These are phyloP conservation scores for Neurospora sp. DNA, from an alignment of 495 filamentous ascomycete species.

Conservation along the genomic window DNA sequence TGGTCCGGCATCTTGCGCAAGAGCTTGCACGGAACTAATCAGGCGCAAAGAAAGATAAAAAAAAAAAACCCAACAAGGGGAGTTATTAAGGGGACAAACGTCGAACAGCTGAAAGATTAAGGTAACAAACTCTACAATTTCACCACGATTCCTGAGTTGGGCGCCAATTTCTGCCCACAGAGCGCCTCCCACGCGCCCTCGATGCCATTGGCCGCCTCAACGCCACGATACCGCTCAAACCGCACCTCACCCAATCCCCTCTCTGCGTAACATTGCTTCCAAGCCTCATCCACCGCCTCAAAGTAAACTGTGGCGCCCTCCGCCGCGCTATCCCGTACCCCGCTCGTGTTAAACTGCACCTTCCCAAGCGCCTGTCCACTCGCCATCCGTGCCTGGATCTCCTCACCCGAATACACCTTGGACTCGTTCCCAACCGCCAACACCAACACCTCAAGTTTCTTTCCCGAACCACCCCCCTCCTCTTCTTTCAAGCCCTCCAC, in stretches of 20 bases:
- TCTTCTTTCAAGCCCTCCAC: not conserved
- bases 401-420: slow-evolving; percentile 2
- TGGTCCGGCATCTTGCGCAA: too few relatives aligned
- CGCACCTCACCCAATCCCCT: not conserved
- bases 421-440: slow-evolving; percentile 1
- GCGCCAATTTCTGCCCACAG: not conserved
- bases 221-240: not conserved
- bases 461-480: too few relatives aligned
- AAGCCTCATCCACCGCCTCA: not conserved
- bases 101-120: too few relatives aligned
- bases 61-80: too few relatives aligned
- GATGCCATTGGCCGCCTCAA: not conserved
- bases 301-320: not conserved
- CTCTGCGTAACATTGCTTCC: not conserved
- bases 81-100: too few relatives aligned
- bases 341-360: slow-evolving; percentile 1
- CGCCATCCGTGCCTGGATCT: not conserved
- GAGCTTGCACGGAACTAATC: too few relatives aligned
- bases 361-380: not conserved
- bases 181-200: slow-evolving; percentile 1
- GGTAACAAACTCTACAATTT: too few relatives aligned
- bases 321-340: not conserved
- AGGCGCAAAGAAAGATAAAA: too few relatives aligned
- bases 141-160: not conserved
- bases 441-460: not conserved